Percentiles rank a stretch among this genome's conserved stretches.
Conservation (phyloP, 2,329 filamentous ascomycete species). For the Cordyceps farinosa region DNA sequence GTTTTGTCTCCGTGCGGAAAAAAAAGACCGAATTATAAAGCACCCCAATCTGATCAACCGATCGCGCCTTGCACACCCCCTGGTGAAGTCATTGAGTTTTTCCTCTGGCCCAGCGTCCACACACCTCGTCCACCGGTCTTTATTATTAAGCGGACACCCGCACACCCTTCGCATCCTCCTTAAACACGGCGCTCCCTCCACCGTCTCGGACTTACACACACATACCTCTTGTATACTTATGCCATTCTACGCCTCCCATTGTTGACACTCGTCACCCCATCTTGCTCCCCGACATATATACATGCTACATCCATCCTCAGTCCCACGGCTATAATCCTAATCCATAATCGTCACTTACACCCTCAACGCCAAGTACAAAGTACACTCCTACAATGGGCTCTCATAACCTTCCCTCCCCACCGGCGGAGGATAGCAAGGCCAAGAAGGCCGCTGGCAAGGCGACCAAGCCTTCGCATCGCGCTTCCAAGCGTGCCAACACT, state of each 20-base stretch:
- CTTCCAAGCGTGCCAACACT: constrained; percentile 47
- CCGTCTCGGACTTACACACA: constrained; percentile 11
- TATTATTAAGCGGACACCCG: constrained; percentile 18
- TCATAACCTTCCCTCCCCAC: constrained; percentile 49
- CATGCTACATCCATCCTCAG: not conserved
- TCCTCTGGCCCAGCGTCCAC: not conserved
- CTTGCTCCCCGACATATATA: not conserved
- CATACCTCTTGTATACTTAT: constrained; percentile 7
- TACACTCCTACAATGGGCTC: constrained; percentile 42
- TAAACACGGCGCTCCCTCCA: constrained; percentile 14
- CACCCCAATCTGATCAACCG: constrained; percentile 15
- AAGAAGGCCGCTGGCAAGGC: constrained; percentile 39
- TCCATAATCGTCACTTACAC: not conserved
- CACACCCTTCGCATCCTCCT: constrained; percentile 2
- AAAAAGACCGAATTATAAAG: constrained; percentile 7
- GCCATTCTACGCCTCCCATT: not conserved
- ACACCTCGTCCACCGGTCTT: not conserved
- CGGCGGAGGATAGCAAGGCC: constrained; percentile 45
- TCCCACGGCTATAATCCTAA: not conserved
- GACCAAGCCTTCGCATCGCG: constrained; percentile 48
- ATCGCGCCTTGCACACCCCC: constrained; percentile 14
- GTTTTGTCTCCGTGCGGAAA: not conserved
- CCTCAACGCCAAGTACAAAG: not conserved
- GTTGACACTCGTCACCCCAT: not conserved
- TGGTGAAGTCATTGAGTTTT: constrained; percentile 15